Evolutionary conservation across 2,329 filamentous ascomycete genomes (phyloP).

Genomic region (Plectosphaerella cucumerina): DNA sequence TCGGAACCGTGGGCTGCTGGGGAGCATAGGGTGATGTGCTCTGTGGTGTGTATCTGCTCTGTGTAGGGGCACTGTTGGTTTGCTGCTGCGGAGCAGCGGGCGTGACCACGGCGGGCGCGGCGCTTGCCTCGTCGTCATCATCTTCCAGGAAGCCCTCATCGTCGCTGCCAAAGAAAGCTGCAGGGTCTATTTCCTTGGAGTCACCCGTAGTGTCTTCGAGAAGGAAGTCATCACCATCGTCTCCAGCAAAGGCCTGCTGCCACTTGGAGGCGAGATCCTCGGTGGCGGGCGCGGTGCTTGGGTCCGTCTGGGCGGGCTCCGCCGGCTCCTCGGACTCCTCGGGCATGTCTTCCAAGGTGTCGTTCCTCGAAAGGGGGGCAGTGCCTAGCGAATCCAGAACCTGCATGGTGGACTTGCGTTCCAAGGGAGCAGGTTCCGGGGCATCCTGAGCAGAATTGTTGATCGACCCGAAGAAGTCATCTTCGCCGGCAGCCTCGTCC

Average conservation of each 20-base stretch:
- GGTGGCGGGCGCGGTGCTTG: conserved; percentile 16
- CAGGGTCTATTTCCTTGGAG: conserved; percentile 51
- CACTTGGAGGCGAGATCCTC: conserved; percentile 76
- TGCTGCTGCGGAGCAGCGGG: conserved; percentile 14
- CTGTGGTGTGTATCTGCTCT: neutral
- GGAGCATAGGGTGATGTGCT: neutral
- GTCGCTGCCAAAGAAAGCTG: conserved; percentile 73
- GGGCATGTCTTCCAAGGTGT: conserved; percentile 22
- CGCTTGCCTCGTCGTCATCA: conserved; percentile 37
- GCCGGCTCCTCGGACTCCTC: conserved; percentile 24
- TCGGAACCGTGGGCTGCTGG: conserved; percentile 1
- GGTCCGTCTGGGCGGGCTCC: conserved; percentile 11
- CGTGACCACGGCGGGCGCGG: conserved; percentile 13
- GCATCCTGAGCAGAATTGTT: conserved; percentile 22
- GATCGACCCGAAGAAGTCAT: conserved; percentile 60
- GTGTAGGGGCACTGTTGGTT: no score
- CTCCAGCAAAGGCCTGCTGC: conserved; percentile 71
- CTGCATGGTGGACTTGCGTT: conserved; percentile 67
- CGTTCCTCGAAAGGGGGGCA: conserved; percentile 16
- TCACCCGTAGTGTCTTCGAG: conserved; percentile 49
- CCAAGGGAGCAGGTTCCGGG: conserved; percentile 33
- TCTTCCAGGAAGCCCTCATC: conserved; percentile 83
- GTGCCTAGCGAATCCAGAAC: conserved; percentile 50
- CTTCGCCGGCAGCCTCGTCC: conserved; percentile 43
- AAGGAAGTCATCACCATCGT: conserved; percentile 65